These are phyloP conservation scores for Physcomitrium patens DNA, from an alignment of 225 moss, liverwort and hornwort genomes.

Conservation along the genomic window DNA sequence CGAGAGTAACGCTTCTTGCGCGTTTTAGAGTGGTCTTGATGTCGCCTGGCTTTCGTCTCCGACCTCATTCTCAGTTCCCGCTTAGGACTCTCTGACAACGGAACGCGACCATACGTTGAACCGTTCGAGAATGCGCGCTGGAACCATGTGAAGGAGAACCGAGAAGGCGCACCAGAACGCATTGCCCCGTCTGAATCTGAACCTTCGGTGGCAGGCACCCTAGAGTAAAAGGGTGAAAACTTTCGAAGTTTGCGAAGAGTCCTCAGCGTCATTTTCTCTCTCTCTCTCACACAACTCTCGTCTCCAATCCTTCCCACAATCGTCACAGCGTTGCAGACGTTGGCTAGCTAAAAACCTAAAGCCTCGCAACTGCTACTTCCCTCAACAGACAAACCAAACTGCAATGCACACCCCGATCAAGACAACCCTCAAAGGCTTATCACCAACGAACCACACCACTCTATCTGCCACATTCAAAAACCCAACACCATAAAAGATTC, in stretches of 20 bases:
- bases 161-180: conserved; percentile 16
- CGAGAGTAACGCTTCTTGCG: too few species aligned
- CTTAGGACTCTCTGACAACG: conserved; percentile 14
- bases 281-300: not conserved
- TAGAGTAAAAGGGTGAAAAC: conserved; percentile 38
- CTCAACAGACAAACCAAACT: not conserved
- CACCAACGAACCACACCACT: too few species aligned
- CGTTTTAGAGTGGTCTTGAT: too few species aligned
- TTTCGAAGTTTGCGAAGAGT: conserved; percentile 34
- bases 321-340: not conserved
- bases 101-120: conserved; percentile 24
- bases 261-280: conserved; percentile 33
- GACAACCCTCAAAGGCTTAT: not conserved
- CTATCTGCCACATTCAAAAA: too few species aligned
- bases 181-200: conserved; percentile 37
- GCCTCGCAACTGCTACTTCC: not conserved
- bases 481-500: too few species aligned
- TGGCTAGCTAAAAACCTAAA: not conserved
- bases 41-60: too few species aligned
- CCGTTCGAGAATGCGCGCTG: conserved; percentile 44
- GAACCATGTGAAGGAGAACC: conserved; percentile 44
- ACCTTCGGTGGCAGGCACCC: conserved; percentile 30
- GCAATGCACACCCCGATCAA: not conserved
- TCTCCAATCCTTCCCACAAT: not conserved
- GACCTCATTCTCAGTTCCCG: too few species aligned